phyloP scores from a whole-genome alignment of 164 flowering plant genomes.

The Stephania japonica region DNA sequence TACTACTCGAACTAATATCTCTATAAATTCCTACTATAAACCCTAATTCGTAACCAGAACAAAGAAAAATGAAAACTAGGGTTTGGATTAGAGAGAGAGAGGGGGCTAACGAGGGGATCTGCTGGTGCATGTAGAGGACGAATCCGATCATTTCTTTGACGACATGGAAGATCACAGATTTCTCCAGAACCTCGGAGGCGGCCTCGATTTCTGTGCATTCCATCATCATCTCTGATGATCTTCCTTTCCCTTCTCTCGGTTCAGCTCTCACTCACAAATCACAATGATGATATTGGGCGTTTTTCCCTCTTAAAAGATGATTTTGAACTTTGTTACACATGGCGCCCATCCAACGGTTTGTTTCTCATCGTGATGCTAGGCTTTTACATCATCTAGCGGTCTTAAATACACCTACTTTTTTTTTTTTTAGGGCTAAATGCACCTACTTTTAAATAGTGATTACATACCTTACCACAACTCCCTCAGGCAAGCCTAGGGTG shows the following conservation, averaged over 20 bases:
- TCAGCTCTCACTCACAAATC: neutral
- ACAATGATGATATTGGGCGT: neutral
- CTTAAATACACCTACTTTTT: too few species aligned
- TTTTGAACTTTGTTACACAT: too few species aligned
- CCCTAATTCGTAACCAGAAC: neutral
- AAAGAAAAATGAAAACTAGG: neutral
- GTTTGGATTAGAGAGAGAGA: neutral
- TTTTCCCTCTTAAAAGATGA: neutral
- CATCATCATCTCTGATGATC: slow-evolving; percentile 33
- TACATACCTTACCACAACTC: too few species aligned
- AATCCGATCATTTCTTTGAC: slow-evolving; percentile 61
- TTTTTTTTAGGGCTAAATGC: too few species aligned
- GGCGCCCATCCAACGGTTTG: too few species aligned
- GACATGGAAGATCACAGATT: slow-evolving; percentile 54
- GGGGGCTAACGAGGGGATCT: slow-evolving; percentile 72
- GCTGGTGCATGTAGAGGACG: slow-evolving; percentile 93
- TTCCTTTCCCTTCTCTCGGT: slow-evolving; percentile 34
- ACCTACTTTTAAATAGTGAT: too few species aligned
- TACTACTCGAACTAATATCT: too few species aligned
- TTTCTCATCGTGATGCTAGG: too few species aligned
- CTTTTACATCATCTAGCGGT: too few species aligned
- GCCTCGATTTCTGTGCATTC: slow-evolving; percentile 40
- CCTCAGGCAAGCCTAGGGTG: too few species aligned
- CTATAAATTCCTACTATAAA: neutral
- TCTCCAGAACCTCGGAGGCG: slow-evolving; percentile 35